phyloP scores from a whole-genome alignment of 1,284 basidiomycete species.

The Apiotrichum veenhuisii region DNA sequence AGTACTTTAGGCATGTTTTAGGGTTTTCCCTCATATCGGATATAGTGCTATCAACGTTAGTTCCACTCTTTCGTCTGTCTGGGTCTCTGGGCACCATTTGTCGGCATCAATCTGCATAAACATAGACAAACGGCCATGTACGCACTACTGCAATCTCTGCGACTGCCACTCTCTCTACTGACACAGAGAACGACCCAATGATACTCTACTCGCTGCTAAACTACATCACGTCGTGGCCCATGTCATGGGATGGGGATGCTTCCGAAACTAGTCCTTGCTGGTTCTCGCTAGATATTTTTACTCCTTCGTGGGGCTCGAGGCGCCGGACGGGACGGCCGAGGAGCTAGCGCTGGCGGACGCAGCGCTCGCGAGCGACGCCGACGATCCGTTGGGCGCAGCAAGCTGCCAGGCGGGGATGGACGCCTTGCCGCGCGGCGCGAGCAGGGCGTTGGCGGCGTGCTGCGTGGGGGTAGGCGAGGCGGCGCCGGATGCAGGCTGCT shows the following conservation, averaged over 20 bases:
- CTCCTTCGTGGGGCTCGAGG: slow-evolving; percentile 19
- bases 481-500: slow-evolving; percentile 4
- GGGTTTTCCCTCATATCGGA: neutral
- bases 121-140: slow-evolving; percentile 1
- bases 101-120: slow-evolving; percentile 1
- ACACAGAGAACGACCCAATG: neutral
- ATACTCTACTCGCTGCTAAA: neutral
- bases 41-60: neutral
- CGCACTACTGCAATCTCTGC: neutral
- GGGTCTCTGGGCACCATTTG: neutral
- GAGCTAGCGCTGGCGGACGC: slow-evolving; percentile 7
- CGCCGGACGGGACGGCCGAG: slow-evolving; percentile 11
- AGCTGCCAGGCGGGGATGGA: slow-evolving; percentile 82
- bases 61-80: neutral
- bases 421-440: slow-evolving; percentile 56
- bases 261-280: no score
- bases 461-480: slow-evolving; percentile 19
- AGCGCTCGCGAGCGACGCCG: neutral
- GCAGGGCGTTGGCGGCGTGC: slow-evolving; percentile 42
- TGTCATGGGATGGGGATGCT: no score
- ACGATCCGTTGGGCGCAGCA: slow-evolving; percentile 26
- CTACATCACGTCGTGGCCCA: no score
- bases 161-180: neutral
- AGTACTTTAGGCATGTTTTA: no score
- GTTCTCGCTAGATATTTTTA: neutral